Conservation (phyloP, 495 filamentous ascomycete genomes). For the Xeromyces bisporus region DNA sequence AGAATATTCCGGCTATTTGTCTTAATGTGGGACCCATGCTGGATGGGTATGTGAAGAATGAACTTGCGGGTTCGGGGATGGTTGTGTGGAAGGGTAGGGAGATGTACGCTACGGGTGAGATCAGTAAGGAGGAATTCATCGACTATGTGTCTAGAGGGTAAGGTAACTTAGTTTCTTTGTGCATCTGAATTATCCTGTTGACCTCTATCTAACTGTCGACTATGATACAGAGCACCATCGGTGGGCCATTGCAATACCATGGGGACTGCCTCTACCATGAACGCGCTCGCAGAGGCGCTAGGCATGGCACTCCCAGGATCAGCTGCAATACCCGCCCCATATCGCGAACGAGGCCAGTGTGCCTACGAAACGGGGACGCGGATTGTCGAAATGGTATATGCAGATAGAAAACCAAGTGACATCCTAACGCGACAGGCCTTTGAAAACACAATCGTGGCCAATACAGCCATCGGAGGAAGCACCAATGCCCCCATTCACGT, state of each 20-base stretch:
- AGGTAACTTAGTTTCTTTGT: conserved; percentile 1
- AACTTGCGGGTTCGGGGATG: conserved; percentile 28
- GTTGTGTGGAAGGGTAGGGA: conserved; percentile 37
- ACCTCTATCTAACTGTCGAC: not conserved
- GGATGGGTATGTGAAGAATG: conserved; percentile 30
- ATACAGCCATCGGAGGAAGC: conserved; percentile 38
- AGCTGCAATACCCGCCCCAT: conserved; percentile 36
- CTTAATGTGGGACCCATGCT: conserved; percentile 40
- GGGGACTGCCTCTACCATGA: conserved; percentile 43
- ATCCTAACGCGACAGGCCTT: conserved; percentile 39
- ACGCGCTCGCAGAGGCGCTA: conserved; percentile 36
- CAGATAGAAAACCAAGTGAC: conserved; percentile 37
- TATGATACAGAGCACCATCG: conserved; percentile 23
- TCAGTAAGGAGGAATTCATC: conserved; percentile 29
- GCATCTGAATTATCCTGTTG: too few relatives aligned
- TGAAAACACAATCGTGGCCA: conserved; percentile 37
- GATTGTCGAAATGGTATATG: conserved; percentile 37
- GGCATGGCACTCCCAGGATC: conserved; percentile 41
- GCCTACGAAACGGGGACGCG: conserved; percentile 36
- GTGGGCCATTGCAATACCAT: conserved; percentile 41
- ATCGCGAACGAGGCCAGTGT: conserved; percentile 33
- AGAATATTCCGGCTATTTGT: conserved; percentile 39
- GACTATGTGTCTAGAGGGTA: conserved; percentile 34
- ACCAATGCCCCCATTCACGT: conserved; percentile 41
- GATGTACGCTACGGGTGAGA: conserved; percentile 34